These are phyloP conservation scores for Lippia alba DNA, from an alignment of 305 asterid genomes.

Conservation along the genomic window DNA sequence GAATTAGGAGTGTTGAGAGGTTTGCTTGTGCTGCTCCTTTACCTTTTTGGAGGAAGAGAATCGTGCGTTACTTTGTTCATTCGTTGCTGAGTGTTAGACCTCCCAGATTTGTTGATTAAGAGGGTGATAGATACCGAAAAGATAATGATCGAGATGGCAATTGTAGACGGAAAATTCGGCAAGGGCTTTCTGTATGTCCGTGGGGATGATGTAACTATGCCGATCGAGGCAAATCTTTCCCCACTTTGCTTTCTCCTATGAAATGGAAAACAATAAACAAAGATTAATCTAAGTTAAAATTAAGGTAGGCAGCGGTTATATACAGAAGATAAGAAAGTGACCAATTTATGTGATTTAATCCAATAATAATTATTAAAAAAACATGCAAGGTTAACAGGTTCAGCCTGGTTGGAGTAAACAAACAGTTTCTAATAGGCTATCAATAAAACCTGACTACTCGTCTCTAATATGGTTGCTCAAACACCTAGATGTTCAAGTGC, in stretches of 20 bases:
- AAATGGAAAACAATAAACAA: constrained; percentile 30
- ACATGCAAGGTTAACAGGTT: not conserved
- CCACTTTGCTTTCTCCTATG: constrained; percentile 68
- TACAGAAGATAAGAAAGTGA: not conserved
- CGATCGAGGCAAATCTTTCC: constrained; percentile 78
- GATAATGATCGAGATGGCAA: constrained; percentile 50
- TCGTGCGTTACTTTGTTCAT: constrained; percentile 37
- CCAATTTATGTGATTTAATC: not conserved
- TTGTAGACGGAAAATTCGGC: constrained; percentile 40
- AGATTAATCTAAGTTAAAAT: constrained; percentile 4
- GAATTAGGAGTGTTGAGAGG: constrained; percentile 24
- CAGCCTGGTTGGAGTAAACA: constrained; percentile 1
- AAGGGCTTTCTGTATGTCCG: constrained; percentile 41
- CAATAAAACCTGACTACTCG: constrained; percentile 6
- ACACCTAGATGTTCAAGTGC: not conserved
- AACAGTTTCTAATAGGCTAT: not conserved
- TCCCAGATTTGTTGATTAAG: constrained; percentile 47
- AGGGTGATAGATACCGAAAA: constrained; percentile 44
- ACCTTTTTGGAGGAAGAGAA: constrained; percentile 39
- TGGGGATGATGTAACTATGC: constrained; percentile 45
- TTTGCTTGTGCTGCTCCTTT: constrained; percentile 32
- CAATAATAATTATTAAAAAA: not conserved
- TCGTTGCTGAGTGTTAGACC: constrained; percentile 39
- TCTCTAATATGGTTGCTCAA: not conserved
- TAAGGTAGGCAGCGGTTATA: constrained; percentile 8